phyloP scores from a whole-genome alignment of 345 rosid genomes.

The Brassica rapa region DNA sequence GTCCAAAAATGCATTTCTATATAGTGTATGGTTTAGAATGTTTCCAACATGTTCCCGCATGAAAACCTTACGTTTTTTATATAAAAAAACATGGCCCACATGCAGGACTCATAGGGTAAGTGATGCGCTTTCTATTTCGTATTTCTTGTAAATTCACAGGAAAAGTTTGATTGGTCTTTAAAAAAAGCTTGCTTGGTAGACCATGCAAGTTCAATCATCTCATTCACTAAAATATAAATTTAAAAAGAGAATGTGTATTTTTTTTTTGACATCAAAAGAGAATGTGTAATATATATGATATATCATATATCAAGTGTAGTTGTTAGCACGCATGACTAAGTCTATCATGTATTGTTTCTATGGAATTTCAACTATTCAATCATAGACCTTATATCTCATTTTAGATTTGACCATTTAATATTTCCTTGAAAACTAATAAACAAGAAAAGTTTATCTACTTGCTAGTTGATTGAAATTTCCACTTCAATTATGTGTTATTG shows the following conservation, averaged over 20 bases:
- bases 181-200: not conserved
- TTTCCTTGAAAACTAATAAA: not conserved
- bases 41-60: not conserved
- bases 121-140: constrained; percentile 5
- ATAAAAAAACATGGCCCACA: too few relatives aligned
- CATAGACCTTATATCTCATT: not conserved
- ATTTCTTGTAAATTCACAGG: not conserved
- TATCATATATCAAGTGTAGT: not conserved
- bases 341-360: not conserved
- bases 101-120: not conserved
- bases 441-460: not conserved
- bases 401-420: constrained; percentile 6
- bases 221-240: not conserved
- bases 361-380: not conserved
- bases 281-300: not conserved
- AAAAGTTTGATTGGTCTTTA: not conserved
- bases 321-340: not conserved
- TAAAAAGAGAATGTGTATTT: not conserved
- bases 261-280: too few relatives aligned
- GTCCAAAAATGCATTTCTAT: not conserved
- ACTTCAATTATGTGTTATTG: not conserved
- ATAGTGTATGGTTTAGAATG: not conserved
- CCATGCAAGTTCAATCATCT: not conserved
- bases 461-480: not conserved
- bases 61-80: too few relatives aligned